A percentile compares a stretch with the other conserved stretches of the same genome.
Evolutionary conservation across 306 rosid species (phyloP).

Genomic region (Ormosia semicastrata): DNA sequence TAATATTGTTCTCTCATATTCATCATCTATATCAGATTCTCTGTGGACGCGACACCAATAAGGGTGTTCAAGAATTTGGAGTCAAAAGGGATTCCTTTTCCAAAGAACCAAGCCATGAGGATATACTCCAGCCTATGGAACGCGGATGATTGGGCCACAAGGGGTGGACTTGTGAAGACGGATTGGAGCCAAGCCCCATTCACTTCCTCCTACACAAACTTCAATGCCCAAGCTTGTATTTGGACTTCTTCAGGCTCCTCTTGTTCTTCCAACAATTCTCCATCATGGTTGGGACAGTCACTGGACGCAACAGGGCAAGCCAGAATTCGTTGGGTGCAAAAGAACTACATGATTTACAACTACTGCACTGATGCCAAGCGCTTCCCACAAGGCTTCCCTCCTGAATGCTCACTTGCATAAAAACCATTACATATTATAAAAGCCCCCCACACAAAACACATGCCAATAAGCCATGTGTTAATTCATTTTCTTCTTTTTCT

Average conservation of each 20-base stretch:
- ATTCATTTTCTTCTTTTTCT: not conserved
- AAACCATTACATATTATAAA: not conserved
- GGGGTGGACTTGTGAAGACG: conserved; percentile 65
- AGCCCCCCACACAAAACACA: not conserved
- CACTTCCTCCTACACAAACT: conserved; percentile 50
- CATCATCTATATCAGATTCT: conserved; percentile 24
- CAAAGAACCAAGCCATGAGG: conserved; percentile 55
- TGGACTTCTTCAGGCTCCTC: conserved; percentile 42
- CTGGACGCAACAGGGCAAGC: conserved; percentile 36
- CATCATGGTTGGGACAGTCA: conserved; percentile 41
- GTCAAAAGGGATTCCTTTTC: conserved; percentile 51
- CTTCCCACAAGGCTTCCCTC: conserved; percentile 44
- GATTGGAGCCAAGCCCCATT: conserved; percentile 70
- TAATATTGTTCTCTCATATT: not conserved
- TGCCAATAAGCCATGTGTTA: not conserved
- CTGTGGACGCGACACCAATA: conserved; percentile 62
- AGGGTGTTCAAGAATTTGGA: conserved; percentile 62
- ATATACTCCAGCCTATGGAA: conserved; percentile 64
- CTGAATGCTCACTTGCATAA: conserved; percentile 33
- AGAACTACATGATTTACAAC: conserved; percentile 53
- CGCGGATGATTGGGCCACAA: conserved; percentile 68
- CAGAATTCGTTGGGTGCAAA: conserved; percentile 44
- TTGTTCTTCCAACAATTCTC: conserved; percentile 30
- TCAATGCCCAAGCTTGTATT: conserved; percentile 48
- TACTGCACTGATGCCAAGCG: conserved; percentile 51